phyloP scores from a whole-genome alignment of 768 basidiomycete genomes.

The Russula virescens region DNA sequence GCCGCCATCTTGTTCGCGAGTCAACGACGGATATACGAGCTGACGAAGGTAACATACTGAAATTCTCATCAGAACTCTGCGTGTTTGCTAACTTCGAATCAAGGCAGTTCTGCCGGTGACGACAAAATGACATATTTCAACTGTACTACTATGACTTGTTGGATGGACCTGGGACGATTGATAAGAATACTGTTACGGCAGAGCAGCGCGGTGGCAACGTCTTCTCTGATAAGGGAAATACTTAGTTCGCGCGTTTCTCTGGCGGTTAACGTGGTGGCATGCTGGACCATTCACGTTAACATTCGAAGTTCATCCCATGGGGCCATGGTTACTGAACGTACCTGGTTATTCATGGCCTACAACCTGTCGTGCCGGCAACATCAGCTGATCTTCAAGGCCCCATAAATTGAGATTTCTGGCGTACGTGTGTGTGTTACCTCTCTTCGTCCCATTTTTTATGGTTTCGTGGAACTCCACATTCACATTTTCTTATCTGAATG shows the following conservation, averaged over 20 bases:
- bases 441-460: too few species aligned
- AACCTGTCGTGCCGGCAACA: not conserved
- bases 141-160: not conserved
- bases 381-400: not conserved
- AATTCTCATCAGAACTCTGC: not conserved
- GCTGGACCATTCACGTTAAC: not conserved
- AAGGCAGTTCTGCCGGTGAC: slow-evolving; percentile 5
- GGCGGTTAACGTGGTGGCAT: not conserved
- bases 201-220: not conserved
- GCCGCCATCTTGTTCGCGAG: slow-evolving; percentile 91
- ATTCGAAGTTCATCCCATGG: not conserved
- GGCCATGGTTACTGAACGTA: not conserved
- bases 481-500: too few species aligned
- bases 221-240: not conserved
- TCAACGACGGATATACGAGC: slow-evolving; percentile 74
- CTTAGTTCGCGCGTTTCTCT: not conserved
- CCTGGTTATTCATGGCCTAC: not conserved
- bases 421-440: not conserved
- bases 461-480: too few species aligned
- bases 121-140: not conserved
- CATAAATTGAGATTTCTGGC: not conserved
- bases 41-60: slow-evolving; percentile 44
- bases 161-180: not conserved
- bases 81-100: not conserved
- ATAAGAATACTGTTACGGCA: not conserved